Evolutionary conservation across 1,284 basidiomycete species (phyloP).

Genomic region (Ustilago bromivora): DNA sequence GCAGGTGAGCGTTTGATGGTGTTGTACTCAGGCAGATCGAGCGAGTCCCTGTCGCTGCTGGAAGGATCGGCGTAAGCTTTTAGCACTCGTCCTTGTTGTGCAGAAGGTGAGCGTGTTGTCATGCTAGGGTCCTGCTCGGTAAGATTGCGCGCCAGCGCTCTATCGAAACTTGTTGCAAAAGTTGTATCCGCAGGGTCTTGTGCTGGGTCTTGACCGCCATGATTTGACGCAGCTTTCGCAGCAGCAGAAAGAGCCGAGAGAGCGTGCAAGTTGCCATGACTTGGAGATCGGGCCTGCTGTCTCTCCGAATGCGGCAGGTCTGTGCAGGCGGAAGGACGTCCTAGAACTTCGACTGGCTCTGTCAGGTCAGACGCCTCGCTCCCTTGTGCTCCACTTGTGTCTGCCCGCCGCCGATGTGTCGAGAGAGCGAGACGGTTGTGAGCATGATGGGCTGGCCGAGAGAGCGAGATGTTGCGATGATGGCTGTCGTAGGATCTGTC

Average conservation of each 20-base stretch:
- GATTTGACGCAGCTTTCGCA: conserved; percentile 22
- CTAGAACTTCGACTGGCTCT: conserved; percentile 42
- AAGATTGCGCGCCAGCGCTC: conserved; percentile 10
- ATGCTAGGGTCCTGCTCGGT: background rate
- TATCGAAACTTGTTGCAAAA: conserved; percentile 27
- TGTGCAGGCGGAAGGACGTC: conserved; percentile 20
- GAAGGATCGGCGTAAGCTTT: background rate
- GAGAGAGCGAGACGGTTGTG: background rate
- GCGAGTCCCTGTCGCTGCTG: conserved; percentile 6
- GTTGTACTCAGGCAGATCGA: background rate
- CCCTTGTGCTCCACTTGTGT: background rate
- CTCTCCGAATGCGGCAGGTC: background rate
- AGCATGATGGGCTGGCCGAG: conserved; percentile 20
- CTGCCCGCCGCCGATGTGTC: background rate
- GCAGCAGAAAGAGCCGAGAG: conserved; percentile 29
- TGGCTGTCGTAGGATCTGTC: conserved; percentile 14
- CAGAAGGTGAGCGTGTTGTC: background rate
- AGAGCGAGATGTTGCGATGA: conserved; percentile 27
- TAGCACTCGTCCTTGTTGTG: background rate
- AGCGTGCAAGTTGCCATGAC: conserved; percentile 16
- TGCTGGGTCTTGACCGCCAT: background rate
- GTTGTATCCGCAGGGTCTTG: conserved; percentile 27
- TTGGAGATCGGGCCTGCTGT: conserved; percentile 7
- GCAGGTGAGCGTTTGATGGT: conserved; percentile 2
- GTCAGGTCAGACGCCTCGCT: conserved; percentile 18